Evolutionary conservation across 164 flowering plant genomes (phyloP).

Genomic region (Stephania cephalantha): DNA sequence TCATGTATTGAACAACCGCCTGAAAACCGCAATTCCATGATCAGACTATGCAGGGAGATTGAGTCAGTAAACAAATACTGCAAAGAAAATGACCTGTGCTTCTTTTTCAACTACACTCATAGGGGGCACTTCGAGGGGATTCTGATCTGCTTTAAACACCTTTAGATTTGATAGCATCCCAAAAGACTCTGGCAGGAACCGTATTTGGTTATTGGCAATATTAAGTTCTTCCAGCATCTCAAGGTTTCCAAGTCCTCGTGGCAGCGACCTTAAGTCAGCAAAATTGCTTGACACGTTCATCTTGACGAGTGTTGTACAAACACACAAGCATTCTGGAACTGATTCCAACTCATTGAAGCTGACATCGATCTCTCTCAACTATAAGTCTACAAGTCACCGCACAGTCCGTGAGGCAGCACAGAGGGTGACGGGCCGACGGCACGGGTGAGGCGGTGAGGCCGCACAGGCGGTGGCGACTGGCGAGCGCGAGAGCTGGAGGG

Average conservation of each 20-base stretch:
- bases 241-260: conserved; percentile 81
- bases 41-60: conserved; percentile 2
- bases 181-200: conserved; percentile 72
- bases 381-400: no score
- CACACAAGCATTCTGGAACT: conserved; percentile 82
- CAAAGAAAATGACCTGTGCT: conserved; percentile 52
- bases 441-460: no score
- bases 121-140: conserved; percentile 81
- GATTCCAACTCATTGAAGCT: conserved; percentile 92
- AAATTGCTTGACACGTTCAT: conserved; percentile 74
- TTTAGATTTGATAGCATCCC: conserved; percentile 51
- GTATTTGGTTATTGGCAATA: conserved; percentile 82
- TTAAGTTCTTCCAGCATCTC: conserved; percentile 83
- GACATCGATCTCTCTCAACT: conserved; percentile 70
- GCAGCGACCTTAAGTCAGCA: conserved; percentile 64
- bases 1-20: conserved; percentile 88
- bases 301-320: conserved; percentile 69
- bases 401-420: no score
- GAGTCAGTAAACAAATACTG: not conserved
- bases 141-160: conserved; percentile 53
- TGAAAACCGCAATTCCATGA: conserved; percentile 20
- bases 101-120: conserved; percentile 59
- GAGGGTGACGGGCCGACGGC: no score
- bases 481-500: no score
- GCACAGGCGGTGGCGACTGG: no score